Base-by-base conservation (phyloP, 805 yeast genomes). In the Nakazawaea siamensis region DNA sequence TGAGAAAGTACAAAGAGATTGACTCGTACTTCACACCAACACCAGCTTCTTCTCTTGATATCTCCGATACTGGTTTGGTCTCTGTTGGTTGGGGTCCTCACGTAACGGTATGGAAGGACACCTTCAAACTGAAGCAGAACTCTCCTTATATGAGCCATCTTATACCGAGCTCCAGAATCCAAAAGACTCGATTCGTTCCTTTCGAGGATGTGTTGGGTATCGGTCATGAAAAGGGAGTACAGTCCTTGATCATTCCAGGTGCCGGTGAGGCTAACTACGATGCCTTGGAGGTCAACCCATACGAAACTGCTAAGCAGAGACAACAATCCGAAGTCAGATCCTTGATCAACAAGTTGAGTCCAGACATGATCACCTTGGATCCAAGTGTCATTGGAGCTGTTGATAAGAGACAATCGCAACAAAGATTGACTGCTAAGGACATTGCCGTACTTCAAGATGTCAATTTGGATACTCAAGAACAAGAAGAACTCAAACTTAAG, bases 211-310 rank as follows among this genome's bases (percentile, higher is more conserved):
- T 90, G n/a, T 65, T 92, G 17, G 95, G 96, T 18, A 73, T 82
- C 9, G 97, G 97, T 2, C 94, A 86, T 53, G 66, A 72, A 33
- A 58, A 61, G 1, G 95, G 96, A 29, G 67, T 87, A 27, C 72
- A 80, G n/a, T 78, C 92, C n/a, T 47, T 92, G 41, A 80, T 92
- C 46, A 70, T 92, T 39, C 98, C 98, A 27, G 98, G 98, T 18
- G 67, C 97, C 27, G 98, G 98, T 65, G 98, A 92, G 62, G 96
- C 98, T 42, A 92, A 92, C 60, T 87, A 74, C 56, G 98, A 92
- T 64, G 87, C 97, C 3, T 58, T 87, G 55, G 98, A 92, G 60
- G 59, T 77, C 50, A 92, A 92, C 57, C 98, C 98, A 43, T 92
- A 69, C 60, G 95, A 86, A 57, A 74, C 95, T 8, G 76, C 83